Conservation (phyloP, 371 early-diverging fungal species). For the Sanchytrium tribonematis region DNA sequence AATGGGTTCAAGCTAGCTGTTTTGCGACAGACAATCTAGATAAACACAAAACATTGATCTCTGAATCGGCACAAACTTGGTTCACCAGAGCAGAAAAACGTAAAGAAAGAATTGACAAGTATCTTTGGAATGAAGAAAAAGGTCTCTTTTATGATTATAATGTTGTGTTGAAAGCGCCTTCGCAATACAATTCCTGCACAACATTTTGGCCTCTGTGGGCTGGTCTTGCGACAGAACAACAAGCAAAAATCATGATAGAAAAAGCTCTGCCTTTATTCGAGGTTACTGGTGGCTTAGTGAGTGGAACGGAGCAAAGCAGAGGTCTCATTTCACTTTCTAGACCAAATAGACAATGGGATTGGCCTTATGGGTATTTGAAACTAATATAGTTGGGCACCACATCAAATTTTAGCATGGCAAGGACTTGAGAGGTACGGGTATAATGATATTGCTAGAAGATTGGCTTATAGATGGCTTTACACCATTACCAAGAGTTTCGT, state of each 20-base stretch:
- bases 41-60: constrained; percentile 7
- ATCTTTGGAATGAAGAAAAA: constrained; percentile 42
- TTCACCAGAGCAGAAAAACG: constrained; percentile 7
- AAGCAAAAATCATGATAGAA: constrained; percentile 20
- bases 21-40: constrained; percentile 16
- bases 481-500: constrained; percentile 75
- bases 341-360: constrained; percentile 85
- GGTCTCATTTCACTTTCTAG: constrained; percentile 41
- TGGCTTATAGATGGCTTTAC: constrained; percentile 80
- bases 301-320: constrained; percentile 58
- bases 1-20: not conserved
- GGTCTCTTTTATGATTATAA: constrained; percentile 63
- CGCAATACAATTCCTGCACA: constrained; percentile 40
- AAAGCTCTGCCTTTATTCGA: constrained; percentile 27
- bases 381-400: constrained; percentile 78
- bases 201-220: constrained; percentile 51
- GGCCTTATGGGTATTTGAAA: constrained; percentile 16
- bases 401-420: constrained; percentile 83
- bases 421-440: constrained; percentile 52
- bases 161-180: constrained; percentile 17
- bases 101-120: constrained; percentile 24
- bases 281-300: constrained; percentile 54
- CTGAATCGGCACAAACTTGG: too few species aligned
- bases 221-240: constrained; percentile 26
- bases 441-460: constrained; percentile 28